Conservation (phyloP, 129 eudicot species). For the Flaveria sonorensis region DNA sequence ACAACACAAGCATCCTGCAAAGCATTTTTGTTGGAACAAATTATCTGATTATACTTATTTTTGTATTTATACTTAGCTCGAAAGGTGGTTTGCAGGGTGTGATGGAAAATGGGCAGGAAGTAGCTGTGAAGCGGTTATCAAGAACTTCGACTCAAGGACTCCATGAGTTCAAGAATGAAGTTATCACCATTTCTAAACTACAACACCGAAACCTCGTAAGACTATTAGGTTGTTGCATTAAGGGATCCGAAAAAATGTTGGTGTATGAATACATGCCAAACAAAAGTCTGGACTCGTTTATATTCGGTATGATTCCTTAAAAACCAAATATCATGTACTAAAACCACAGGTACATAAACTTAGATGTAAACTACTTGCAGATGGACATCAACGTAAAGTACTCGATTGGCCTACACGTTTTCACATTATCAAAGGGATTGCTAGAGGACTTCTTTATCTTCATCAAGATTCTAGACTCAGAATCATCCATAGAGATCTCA, state of each 20-base stretch:
- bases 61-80: not conserved
- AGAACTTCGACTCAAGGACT: conserved; percentile 56
- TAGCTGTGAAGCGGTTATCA: conserved; percentile 62
- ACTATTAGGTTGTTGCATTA: conserved; percentile 52
- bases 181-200: conserved; percentile 51
- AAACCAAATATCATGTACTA: not conserved
- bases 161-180: conserved; percentile 60
- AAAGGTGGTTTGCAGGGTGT: conserved; percentile 32
- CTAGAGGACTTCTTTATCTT: conserved; percentile 55
- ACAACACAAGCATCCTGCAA: not conserved
- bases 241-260: conserved; percentile 52
- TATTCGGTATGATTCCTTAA: conserved; percentile 40
- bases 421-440: conserved; percentile 49
- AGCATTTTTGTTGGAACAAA: not conserved
- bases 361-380: conserved; percentile 28
- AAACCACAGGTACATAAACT: not conserved
- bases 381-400: conserved; percentile 29
- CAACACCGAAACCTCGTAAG: conserved; percentile 58
- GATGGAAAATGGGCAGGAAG: conserved; percentile 41
- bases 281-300: conserved; percentile 52
- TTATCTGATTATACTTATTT: not conserved
- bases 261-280: conserved; percentile 63
- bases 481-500: conserved; percentile 55
- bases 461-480: conserved; percentile 57
- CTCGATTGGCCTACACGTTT: conserved; percentile 52